Conservation (phyloP, 202 grass and related monocot genomes). For the Digitaria exilis region DNA sequence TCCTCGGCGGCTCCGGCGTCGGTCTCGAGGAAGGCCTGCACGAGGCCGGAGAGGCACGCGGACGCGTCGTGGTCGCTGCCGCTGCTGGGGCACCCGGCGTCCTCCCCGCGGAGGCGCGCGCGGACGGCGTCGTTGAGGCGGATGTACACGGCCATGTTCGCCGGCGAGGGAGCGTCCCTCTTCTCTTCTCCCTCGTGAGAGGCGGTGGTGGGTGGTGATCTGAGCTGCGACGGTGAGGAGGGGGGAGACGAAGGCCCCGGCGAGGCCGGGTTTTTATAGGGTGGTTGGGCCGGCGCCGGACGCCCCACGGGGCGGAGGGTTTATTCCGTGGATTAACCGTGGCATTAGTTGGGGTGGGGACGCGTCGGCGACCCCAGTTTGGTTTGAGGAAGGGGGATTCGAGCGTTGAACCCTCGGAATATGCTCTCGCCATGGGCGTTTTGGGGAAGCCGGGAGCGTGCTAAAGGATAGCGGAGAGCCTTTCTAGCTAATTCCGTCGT, state of each 20-base stretch:
- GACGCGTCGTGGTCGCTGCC: slow-evolving; percentile 81
- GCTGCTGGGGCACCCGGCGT: slow-evolving; percentile 57
- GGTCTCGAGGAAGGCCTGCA: slow-evolving; percentile 85
- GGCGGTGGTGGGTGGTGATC: neutral
- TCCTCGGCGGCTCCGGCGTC: slow-evolving; percentile 23
- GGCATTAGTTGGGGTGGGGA: no score
- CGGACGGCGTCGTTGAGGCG: slow-evolving; percentile 62
- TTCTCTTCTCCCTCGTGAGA: no score
- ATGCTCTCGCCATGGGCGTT: neutral
- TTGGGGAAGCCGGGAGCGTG: neutral
- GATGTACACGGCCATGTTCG: slow-evolving; percentile 67
- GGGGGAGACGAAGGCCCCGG: neutral
- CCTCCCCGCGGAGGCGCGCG: slow-evolving; percentile 68
- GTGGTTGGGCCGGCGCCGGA: neutral
- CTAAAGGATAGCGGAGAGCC: neutral
- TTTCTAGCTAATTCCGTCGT: neutral
- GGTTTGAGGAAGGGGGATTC: no score
- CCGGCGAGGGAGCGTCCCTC: no score
- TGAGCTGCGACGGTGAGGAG: neutral
- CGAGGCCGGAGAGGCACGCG: slow-evolving; percentile 73
- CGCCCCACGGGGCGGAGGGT: slow-evolving; percentile 3
- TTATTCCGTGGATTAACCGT: slow-evolving; percentile 46
- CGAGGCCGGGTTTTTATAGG: slow-evolving; percentile 32
- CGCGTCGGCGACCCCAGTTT: no score
- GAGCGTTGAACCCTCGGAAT: slow-evolving; percentile 41